Base-by-base conservation (phyloP, 495 filamentous ascomycete genomes). In the Annulohypoxylon maeteangense region DNA sequence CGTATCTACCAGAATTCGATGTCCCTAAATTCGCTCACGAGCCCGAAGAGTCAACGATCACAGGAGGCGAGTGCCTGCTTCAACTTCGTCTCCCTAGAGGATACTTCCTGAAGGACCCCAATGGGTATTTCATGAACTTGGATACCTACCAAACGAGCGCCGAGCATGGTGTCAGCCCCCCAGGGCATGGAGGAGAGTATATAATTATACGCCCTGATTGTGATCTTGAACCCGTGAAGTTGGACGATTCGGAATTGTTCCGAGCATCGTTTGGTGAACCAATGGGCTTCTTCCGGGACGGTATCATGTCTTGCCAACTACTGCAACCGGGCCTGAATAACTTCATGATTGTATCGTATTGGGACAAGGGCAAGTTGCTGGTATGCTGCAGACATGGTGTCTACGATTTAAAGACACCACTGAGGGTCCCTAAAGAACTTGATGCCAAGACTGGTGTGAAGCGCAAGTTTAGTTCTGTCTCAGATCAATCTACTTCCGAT, bases 271-370 rank as follows among this genome's bases (percentile, higher is more conserved):
- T 60, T 16, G 1, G 14, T 22, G 34, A 66, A 23, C 44, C 54
- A n/a, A 50, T 51, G 54, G 54, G 25, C 20, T 22, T 66, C 1
- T 51, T 59, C 54, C 31, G 63, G 22, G 44, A 66, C 23, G 42
- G 44, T 1, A n/a, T 12, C 8, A 66, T 66, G 54, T 10, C 58
- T 6, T 20, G 40, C 18, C 6, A 29, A 44, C 10, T 51, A 0
- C 5, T 65, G 4, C 16, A 22, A 50, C 7, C 8, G 5, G 62
- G 53, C 12, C 38, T 65, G 7, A 51, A 65, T 58, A 38, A n/a
- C 31, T 36, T 65, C 8, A 29, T 5, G 5, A 38, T 36, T 1
- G 10, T 3, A 36, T 5, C 4, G 32, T 1, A 4, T 8, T 10
- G 10, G 4, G 7, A n/a, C 10, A 18, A 27, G 47, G 1, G 22